Conservation (phyloP, 2,329 filamentous ascomycete species). For the Pseudopithomyces maydicus region DNA sequence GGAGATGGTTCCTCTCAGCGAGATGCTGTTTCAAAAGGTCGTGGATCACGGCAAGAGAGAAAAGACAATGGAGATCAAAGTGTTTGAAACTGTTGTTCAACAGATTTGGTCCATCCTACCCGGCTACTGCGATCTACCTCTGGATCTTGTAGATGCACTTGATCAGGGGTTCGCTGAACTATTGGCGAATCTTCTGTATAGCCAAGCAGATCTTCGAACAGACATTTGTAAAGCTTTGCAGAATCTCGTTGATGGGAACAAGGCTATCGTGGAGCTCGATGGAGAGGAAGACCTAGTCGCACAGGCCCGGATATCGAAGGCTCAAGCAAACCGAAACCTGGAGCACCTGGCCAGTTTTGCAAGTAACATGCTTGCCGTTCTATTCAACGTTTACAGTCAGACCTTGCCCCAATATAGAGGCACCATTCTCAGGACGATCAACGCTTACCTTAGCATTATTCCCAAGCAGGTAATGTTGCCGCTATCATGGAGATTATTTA, state of each 20-base stretch:
- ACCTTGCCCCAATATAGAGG: slow-evolving; percentile 91
- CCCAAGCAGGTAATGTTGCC: slow-evolving; percentile 58
- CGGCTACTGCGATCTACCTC: slow-evolving; percentile 90
- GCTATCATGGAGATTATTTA: slow-evolving; percentile 12
- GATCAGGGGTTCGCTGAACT: slow-evolving; percentile 90
- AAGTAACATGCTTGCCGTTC: slow-evolving; percentile 87
- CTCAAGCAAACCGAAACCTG: slow-evolving; percentile 77
- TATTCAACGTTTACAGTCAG: slow-evolving; percentile 99
- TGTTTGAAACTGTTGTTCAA: slow-evolving; percentile 94
- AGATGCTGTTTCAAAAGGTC: slow-evolving; percentile 86
- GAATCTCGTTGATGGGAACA: slow-evolving; percentile 88
- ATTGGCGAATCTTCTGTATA: slow-evolving; percentile 88
- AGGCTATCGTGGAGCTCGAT: slow-evolving; percentile 74
- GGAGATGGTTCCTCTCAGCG: slow-evolving; percentile 87
- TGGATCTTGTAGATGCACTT: slow-evolving; percentile 74
- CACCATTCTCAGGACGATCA: slow-evolving; percentile 91
- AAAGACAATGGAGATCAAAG: slow-evolving; percentile 96
- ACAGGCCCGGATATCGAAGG: slow-evolving; percentile 78
- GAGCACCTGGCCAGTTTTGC: slow-evolving; percentile 79
- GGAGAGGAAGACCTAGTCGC: slow-evolving; percentile 70
- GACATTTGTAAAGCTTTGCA: slow-evolving; percentile 88
- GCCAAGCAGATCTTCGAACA: slow-evolving; percentile 83
- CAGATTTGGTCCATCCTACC: slow-evolving; percentile 95
- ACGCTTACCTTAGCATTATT: slow-evolving; percentile 89
- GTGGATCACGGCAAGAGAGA: slow-evolving; percentile 79